Base-by-base conservation (phyloP, 345 rosid genomes). In the Bretschneidera sinensis region DNA sequence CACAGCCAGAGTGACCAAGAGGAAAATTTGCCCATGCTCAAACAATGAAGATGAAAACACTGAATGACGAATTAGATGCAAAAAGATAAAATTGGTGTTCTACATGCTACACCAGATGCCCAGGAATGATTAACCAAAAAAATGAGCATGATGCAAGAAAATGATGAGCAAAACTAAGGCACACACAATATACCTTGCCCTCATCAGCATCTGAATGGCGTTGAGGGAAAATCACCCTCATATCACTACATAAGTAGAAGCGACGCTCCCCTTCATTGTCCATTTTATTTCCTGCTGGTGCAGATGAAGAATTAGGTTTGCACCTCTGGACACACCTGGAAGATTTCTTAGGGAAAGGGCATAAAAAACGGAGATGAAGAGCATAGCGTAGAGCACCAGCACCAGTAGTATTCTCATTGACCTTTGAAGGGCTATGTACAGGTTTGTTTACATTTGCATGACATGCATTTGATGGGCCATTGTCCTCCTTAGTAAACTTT, bases 181-280 rank as follows among this genome's bases (percentile, higher is more conserved):
- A 39, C 2, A 39, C 1, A 39, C 16, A 39, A 11, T 55, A 53
- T 85, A 92, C 98, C 97, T 89, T 89, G 74, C 98, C 96, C 79
- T 92, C 98, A 60, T 92, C 98, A 23, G 88, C 59, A 59, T 92
- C 98, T 39, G 97, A 79, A 80, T 92, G 98, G 50, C 96, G 95
- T 66, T 87, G 98, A 57, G 97, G 95, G 68, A 92, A 92, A 51
- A 92, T 86, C 0, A 81, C 97, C 72, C 95, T 83, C 81, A 92
- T 51, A 62, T 92, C 95, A 61, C 85, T 87, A 75, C 82, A 89
- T 43, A 92, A 70, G 67, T 87, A 92, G 80, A 92, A 92, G 51
- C 89, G 85, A 34, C 95, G 71, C 25, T 84, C 83, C 43, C 69
- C 83, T 9, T 78, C 81, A 60, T 43, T 65, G 55, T 76, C 86